phyloP scores from a whole-genome alignment of 2,329 filamentous ascomycete genomes.

The Davidsoniella virescens region DNA sequence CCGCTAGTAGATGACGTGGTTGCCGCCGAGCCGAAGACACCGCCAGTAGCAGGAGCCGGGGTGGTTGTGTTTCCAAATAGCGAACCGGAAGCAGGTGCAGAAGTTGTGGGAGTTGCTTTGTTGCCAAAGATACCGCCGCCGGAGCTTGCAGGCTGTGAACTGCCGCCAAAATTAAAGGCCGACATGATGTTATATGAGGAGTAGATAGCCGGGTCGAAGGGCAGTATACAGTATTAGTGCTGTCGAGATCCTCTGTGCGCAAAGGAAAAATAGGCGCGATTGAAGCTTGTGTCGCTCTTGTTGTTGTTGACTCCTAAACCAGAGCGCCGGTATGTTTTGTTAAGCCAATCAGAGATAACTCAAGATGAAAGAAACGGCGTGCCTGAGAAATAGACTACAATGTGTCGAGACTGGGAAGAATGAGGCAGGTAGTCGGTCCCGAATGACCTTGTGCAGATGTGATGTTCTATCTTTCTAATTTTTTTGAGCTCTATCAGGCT shows the following conservation, averaged over 20 bases:
- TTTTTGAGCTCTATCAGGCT: neutral
- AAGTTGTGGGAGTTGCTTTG: conserved; percentile 15
- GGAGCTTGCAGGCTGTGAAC: neutral
- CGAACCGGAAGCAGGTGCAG: conserved; percentile 13
- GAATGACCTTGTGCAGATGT: neutral
- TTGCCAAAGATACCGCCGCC: conserved; percentile 14
- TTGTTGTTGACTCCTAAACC: too few species aligned
- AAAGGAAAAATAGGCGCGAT: too few species aligned
- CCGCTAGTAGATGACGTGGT: conserved; percentile 20
- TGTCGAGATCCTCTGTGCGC: too few species aligned
- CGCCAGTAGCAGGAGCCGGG: conserved; percentile 24
- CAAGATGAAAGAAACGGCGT: too few species aligned
- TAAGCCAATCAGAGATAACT: too few species aligned
- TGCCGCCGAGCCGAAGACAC: conserved; percentile 23
- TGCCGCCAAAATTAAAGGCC: conserved; percentile 23
- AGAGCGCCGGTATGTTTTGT: too few species aligned
- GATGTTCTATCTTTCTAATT: conserved; percentile 3
- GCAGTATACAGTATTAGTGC: neutral
- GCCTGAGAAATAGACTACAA: neutral
- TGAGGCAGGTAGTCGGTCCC: neutral
- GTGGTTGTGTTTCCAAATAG: conserved; percentile 18
- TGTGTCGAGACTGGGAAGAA: neutral
- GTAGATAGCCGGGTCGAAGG: neutral
- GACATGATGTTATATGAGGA: conserved; percentile 19
- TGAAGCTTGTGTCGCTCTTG: too few species aligned